Conservation (phyloP, 1,139 yeast genomes). For the Martiniozyma asiatica region DNA sequence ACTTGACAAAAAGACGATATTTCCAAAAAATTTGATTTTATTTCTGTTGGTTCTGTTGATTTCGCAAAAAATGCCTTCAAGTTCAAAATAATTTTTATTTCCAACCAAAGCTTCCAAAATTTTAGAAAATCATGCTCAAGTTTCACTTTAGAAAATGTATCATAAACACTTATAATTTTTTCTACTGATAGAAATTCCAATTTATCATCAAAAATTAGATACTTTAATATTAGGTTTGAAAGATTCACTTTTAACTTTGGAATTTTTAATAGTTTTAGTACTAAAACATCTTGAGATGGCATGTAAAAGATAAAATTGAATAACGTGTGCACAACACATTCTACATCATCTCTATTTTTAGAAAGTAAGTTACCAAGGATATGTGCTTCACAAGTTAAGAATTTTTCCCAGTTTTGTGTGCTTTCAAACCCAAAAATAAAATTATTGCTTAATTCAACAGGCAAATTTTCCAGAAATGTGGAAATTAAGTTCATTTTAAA, state of each 20-base stretch:
- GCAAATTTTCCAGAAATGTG: background rate
- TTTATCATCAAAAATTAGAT: too few species aligned
- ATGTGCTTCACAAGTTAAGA: constrained; percentile 1
- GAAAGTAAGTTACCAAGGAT: constrained; percentile 2
- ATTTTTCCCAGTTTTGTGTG: background rate
- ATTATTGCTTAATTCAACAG: background rate
- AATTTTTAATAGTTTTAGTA: background rate
- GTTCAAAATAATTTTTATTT: background rate
- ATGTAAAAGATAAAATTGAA: constrained; percentile 2
- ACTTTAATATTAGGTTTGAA: too few species aligned
- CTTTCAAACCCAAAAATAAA: constrained; percentile 1
- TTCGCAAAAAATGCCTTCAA: too few species aligned
- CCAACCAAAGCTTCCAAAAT: background rate
- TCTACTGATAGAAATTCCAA: background rate
- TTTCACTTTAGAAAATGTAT: background rate
- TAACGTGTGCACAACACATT: background rate
- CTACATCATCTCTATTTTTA: constrained; percentile 1
- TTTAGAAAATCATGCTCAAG: background rate
- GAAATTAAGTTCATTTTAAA: background rate
- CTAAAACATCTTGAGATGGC: constrained; percentile 1
- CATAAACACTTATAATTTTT: background rate
- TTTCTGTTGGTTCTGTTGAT: background rate
- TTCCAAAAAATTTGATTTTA: constrained; percentile 1
- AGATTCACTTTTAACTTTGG: too few species aligned
- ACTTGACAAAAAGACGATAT: constrained; percentile 2